A percentile compares a stretch with the other conserved stretches of the same genome.
Conservation (phyloP, 495 filamentous ascomycete species). For the Poronia punctata region DNA sequence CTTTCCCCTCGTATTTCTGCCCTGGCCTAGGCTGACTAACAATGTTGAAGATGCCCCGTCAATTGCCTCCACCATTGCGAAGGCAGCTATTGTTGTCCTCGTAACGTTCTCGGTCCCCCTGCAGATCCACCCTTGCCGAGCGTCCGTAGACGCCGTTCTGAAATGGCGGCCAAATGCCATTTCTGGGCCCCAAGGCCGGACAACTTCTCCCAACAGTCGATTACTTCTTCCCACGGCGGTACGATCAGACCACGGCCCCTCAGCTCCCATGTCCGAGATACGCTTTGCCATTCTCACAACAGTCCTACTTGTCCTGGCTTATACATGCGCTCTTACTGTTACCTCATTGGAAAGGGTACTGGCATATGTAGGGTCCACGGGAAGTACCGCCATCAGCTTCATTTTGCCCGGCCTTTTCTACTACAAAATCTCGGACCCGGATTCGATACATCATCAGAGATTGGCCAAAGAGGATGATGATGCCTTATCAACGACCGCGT, state of each 20-base stretch:
- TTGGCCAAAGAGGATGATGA: conserved; percentile 87
- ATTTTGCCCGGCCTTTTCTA: conserved; percentile 95
- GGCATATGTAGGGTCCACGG: conserved; percentile 92
- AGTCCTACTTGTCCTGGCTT: conserved; percentile 72
- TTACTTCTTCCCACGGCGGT: conserved; percentile 33
- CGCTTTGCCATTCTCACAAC: conserved; percentile 89
- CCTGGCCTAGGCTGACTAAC: conserved; percentile 5
- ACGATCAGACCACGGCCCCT: conserved; percentile 35
- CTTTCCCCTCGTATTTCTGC: background rate
- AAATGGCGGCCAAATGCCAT: conserved; percentile 69
- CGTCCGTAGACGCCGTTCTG: conserved; percentile 83
- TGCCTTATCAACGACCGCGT: conserved; percentile 35
- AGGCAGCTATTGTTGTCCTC: conserved; percentile 89
- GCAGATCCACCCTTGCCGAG: conserved; percentile 90
- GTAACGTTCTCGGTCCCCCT: conserved; percentile 97
- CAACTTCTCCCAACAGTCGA: conserved; percentile 31
- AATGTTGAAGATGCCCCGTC: conserved; percentile 56
- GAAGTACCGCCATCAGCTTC: conserved; percentile 90
- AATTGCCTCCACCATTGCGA: conserved; percentile 79
- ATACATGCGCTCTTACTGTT: conserved; percentile 83
- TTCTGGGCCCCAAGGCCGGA: conserved; percentile 20
- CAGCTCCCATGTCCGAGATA: conserved; percentile 63
- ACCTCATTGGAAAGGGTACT: conserved; percentile 82
- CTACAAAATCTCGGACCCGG: conserved; percentile 90
- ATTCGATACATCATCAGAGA: conserved; percentile 74